Percentiles rank a stretch among this genome's conserved stretches.
Evolutionary conservation across 805 yeast species (phyloP).

Genomic region (Sungouiozyma intestinalis): DNA sequence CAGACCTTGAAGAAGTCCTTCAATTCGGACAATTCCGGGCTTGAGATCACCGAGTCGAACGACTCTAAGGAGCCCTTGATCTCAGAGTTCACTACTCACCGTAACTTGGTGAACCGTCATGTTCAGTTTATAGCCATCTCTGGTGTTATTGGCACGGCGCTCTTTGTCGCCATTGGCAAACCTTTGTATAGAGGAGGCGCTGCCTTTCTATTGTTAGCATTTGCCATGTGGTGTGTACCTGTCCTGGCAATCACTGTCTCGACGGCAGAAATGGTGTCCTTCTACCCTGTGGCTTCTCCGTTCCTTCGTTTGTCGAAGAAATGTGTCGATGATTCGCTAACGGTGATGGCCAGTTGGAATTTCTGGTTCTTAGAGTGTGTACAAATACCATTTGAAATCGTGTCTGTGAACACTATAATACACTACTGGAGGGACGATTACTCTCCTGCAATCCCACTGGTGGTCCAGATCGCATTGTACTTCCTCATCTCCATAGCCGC

Average conservation of each 20-base stretch:
- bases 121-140: slow-evolving; percentile 71
- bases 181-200: slow-evolving; percentile 63
- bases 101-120: slow-evolving; percentile 57
- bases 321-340: slow-evolving; percentile 66
- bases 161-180: slow-evolving; percentile 62
- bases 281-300: slow-evolving; percentile 67
- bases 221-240: slow-evolving; percentile 59
- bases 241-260: slow-evolving; percentile 56
- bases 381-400: slow-evolving; percentile 74
- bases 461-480: slow-evolving; percentile 54
- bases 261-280: slow-evolving; percentile 72
- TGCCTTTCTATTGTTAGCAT: slow-evolving; percentile 53
- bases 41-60: not conserved
- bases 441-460: slow-evolving; percentile 59
- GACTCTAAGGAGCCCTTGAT: slow-evolving; percentile 11
- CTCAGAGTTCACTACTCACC: slow-evolving; percentile 26
- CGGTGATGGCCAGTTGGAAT: slow-evolving; percentile 70
- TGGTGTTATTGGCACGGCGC: slow-evolving; percentile 74
- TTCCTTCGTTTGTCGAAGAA: slow-evolving; percentile 66
- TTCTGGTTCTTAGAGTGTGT: slow-evolving; percentile 69
- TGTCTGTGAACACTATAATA: slow-evolving; percentile 66
- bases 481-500: slow-evolving; percentile 59
- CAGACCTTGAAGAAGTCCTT: not conserved
- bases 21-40: not conserved
- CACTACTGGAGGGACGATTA: slow-evolving; percentile 76